phyloP scores from a whole-genome alignment of 2,329 filamentous ascomycete species.

The Claviceps sorghi region DNA sequence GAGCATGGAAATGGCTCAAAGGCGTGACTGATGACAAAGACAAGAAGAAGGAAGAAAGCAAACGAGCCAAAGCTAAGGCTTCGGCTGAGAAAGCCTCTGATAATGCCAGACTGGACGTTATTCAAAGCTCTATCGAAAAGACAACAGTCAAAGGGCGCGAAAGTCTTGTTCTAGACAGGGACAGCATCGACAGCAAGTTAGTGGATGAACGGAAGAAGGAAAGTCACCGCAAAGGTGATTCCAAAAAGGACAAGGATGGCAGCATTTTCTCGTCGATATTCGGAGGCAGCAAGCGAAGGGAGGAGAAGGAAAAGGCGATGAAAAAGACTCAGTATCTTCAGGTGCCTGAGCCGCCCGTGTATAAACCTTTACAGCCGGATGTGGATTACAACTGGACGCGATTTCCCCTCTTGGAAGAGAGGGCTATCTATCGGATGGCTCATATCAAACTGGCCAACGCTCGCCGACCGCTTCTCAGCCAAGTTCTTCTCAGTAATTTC shows the following conservation, averaged over 20 bases:
- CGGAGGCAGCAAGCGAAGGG: slow-evolving; percentile 76
- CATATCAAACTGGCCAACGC: slow-evolving; percentile 99
- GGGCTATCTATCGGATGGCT: slow-evolving; percentile 95
- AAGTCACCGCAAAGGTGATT: slow-evolving; percentile 55
- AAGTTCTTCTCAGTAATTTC: slow-evolving; percentile 94
- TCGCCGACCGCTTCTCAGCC: slow-evolving; percentile 76
- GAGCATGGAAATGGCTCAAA: slow-evolving; percentile 58
- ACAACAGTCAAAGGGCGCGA: slow-evolving; percentile 54
- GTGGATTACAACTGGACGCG: slow-evolving; percentile 93
- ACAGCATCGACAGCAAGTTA: slow-evolving; percentile 54
- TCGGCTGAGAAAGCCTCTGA: slow-evolving; percentile 51
- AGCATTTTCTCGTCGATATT: slow-evolving; percentile 93
- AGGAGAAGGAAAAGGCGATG: slow-evolving; percentile 55
- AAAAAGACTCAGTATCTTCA: slow-evolving; percentile 64
- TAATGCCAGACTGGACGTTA: slow-evolving; percentile 67
- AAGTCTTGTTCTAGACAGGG: slow-evolving; percentile 70
- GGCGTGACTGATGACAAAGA: slow-evolving; percentile 60
- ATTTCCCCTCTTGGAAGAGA: slow-evolving; percentile 87
- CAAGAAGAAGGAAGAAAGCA: slow-evolving; percentile 45
- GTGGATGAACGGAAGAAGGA: slow-evolving; percentile 76
- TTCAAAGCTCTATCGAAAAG: slow-evolving; percentile 75
- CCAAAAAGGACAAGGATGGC: slow-evolving; percentile 84
- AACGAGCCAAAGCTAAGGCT: slow-evolving; percentile 50
- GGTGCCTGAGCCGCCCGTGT: slow-evolving; percentile 63
- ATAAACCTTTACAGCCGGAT: slow-evolving; percentile 63